phyloP scores from a whole-genome alignment of 2,329 filamentous ascomycete genomes.

The Sphaceloma murrayae region DNA sequence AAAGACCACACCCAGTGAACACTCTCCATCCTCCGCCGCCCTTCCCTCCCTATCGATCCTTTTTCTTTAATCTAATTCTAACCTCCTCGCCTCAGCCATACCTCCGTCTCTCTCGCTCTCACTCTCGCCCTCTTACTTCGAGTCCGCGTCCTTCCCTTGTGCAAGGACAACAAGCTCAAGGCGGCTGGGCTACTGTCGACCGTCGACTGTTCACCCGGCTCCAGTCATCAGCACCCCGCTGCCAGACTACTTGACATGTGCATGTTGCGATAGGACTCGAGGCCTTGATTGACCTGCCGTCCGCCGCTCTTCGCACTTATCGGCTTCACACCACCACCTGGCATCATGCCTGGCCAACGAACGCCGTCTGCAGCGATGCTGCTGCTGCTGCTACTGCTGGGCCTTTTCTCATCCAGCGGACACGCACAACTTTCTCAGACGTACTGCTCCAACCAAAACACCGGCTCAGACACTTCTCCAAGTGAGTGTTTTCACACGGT shows the following conservation, averaged over 20 bases:
- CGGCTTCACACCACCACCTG: not conserved
- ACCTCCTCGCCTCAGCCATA: constrained; percentile 6
- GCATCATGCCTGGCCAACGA: not conserved
- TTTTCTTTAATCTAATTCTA: constrained; percentile 14
- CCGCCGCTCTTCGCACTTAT: constrained; percentile 4
- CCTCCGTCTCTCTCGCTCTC: not conserved
- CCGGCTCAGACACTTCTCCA: constrained; percentile 27
- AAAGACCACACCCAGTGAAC: too few relatives aligned
- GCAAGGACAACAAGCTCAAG: too few relatives aligned
- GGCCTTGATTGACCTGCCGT: constrained; percentile 11
- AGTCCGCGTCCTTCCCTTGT: too few relatives aligned
- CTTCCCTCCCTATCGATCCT: not conserved
- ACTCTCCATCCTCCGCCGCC: not conserved
- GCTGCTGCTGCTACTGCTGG: constrained; percentile 17
- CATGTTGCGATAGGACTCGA: constrained; percentile 13
- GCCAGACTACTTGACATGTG: constrained; percentile 13
- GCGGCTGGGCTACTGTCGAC: too few relatives aligned
- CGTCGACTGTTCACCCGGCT: not conserved
- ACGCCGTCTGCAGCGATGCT: too few relatives aligned
- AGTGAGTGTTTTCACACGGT: constrained; percentile 30
- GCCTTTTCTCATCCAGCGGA: constrained; percentile 16
- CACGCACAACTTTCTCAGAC: constrained; percentile 25
- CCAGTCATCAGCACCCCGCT: not conserved
- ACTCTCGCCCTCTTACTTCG: not conserved
- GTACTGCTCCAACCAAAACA: constrained; percentile 41